Percentiles rank a stretch among this genome's conserved stretches.
phyloP scores from a whole-genome alignment of 768 basidiomycete species.

The Candolleomyces aberdarensis region DNA sequence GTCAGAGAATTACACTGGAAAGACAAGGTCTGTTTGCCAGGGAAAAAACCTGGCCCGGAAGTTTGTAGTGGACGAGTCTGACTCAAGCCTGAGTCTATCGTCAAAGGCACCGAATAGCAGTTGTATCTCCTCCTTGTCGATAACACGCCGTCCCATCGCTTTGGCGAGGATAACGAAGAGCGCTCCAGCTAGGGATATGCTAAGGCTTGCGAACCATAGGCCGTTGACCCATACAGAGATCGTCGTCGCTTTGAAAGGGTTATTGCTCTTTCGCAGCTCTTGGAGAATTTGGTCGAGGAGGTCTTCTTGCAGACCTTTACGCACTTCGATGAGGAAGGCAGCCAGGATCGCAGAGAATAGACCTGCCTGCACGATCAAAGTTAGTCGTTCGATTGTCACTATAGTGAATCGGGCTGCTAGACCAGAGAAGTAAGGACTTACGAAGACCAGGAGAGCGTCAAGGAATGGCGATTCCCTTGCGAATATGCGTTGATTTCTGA shows the following conservation, averaged over 20 bases:
- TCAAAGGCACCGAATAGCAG: not conserved
- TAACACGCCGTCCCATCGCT: slow-evolving; percentile 1
- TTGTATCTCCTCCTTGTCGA: not conserved
- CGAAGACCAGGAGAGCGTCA: slow-evolving; percentile 31
- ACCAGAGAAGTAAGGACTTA: slow-evolving; percentile 13
- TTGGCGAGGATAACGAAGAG: slow-evolving; percentile 5
- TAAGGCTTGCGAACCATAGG: slow-evolving; percentile 3
- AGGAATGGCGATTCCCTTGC: slow-evolving; percentile 7
- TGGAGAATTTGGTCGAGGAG: slow-evolving; percentile 21
- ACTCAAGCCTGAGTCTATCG: not conserved
- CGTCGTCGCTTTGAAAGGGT: not conserved
- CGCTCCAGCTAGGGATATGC: not conserved
- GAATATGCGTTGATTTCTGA: not conserved
- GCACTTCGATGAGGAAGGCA: slow-evolving; percentile 36
- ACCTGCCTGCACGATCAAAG: slow-evolving; percentile 28
- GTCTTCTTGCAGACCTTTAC: slow-evolving; percentile 28
- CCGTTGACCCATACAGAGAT: not conserved
- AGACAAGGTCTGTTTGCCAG: too few species aligned
- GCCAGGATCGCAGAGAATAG: slow-evolving; percentile 38
- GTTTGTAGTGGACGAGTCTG: too few species aligned
- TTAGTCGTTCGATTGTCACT: not conserved
- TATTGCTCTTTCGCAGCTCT: slow-evolving; percentile 16
- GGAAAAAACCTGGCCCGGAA: too few species aligned
- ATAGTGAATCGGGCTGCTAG: too few species aligned
- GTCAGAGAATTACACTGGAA: too few species aligned